A percentile compares a stretch with the other conserved stretches of the same genome.
Conservation (phyloP, 257 asterid species). For the Fraxinus excelsior region DNA sequence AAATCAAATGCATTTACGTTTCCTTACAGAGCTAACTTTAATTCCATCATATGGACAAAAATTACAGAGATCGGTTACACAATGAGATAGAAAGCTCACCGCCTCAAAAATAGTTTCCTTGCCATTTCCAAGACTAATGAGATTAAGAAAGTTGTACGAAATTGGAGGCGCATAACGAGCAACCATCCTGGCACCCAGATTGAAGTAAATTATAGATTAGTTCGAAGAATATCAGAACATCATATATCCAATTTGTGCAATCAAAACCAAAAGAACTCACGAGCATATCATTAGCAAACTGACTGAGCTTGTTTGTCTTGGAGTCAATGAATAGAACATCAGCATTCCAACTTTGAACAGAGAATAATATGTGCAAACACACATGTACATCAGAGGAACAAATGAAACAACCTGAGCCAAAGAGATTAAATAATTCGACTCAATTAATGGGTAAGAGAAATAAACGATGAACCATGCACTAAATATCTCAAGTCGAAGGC, state of each 20-base stretch:
- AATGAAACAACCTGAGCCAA: slow-evolving; percentile 76
- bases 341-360: slow-evolving; percentile 91
- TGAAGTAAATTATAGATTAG: slow-evolving; percentile 16
- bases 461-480: slow-evolving; percentile 7
- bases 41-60: slow-evolving; percentile 6
- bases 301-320: slow-evolving; percentile 89
- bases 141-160: slow-evolving; percentile 96
- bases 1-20: neutral
- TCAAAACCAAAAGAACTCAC: slow-evolving; percentile 48
- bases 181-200: slow-evolving; percentile 76
- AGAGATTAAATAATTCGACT: slow-evolving; percentile 27
- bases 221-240: neutral
- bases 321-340: slow-evolving; percentile 95
- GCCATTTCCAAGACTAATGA: slow-evolving; percentile 73
- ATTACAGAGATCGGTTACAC: slow-evolving; percentile 14
- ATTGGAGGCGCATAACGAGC: slow-evolving; percentile 99
- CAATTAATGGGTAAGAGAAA: slow-evolving; percentile 9
- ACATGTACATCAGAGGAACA: slow-evolving; percentile 95
- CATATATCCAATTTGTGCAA: slow-evolving; percentile 3
- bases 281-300: slow-evolving; percentile 99
- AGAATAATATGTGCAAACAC: slow-evolving; percentile 92
- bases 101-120: slow-evolving; percentile 81
- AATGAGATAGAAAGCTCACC: slow-evolving; percentile 50
- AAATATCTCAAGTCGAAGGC: neutral
- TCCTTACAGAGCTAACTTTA: neutral